Percentiles rank a stretch among this genome's conserved stretches.
phyloP scores from a whole-genome alignment of 768 basidiomycete species.

The Mycena filopes region DNA sequence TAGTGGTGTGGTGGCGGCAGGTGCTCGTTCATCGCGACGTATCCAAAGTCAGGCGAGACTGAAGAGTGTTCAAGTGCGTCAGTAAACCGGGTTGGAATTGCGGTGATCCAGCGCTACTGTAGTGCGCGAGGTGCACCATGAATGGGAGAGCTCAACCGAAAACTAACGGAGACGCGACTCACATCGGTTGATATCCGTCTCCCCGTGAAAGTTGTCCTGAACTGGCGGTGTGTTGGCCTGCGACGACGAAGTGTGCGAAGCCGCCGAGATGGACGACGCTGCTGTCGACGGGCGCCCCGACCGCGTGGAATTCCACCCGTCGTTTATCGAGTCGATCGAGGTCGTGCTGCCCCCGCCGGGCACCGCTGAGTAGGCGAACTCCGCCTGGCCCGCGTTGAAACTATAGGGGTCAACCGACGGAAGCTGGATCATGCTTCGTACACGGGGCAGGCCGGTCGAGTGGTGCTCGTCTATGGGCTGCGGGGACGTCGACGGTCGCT shows the following conservation, averaged over 20 bases:
- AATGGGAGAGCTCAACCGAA: constrained; percentile 20
- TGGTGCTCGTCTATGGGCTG: constrained; percentile 70
- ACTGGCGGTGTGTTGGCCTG: constrained; percentile 87
- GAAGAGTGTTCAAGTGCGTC: constrained; percentile 51
- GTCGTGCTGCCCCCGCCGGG: constrained; percentile 54
- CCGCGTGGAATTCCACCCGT: constrained; percentile 53
- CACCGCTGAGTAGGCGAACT: constrained; percentile 84
- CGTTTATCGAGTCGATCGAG: constrained; percentile 58
- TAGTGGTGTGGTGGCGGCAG: constrained; percentile 60
- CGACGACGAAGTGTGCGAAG: constrained; percentile 80
- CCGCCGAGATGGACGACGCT: constrained; percentile 80
- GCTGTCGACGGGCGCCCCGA: constrained; percentile 79
- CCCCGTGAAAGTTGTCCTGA: constrained; percentile 71
- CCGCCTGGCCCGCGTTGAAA: constrained; percentile 74
- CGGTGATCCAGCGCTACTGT: constrained; percentile 36
- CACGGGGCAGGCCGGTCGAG: constrained; percentile 67
- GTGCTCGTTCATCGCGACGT: constrained; percentile 85
- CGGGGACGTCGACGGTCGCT: constrained; percentile 78
- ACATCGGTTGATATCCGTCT: constrained; percentile 87
- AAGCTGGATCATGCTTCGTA: constrained; percentile 86
- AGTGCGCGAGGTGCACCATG: constrained; percentile 22
- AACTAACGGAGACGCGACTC: constrained; percentile 52
- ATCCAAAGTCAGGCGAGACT: constrained; percentile 90
- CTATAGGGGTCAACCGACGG: constrained; percentile 76
- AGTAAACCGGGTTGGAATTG: constrained; percentile 49